These are phyloP conservation scores for Plantago ovata DNA, from an alignment of 257 asterid species.

Conservation along the genomic window DNA sequence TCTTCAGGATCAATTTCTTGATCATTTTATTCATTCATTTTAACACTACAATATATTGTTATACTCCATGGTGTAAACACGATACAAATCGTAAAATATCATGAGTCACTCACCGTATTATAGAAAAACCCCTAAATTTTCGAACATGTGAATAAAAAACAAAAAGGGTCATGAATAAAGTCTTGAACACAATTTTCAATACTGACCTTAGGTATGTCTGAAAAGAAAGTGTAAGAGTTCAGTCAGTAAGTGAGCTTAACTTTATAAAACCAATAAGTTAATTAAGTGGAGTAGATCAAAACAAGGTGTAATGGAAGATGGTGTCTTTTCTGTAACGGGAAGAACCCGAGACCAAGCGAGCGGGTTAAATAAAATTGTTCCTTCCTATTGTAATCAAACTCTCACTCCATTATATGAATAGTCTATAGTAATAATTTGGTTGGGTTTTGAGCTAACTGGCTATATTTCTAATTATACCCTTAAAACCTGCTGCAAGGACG, in stretches of 20 bases:
- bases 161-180: not conserved
- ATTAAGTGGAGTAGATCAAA: no score
- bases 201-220: conserved; percentile 11
- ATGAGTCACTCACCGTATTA: no score
- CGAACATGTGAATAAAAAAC: not conserved
- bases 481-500: conserved; percentile 15
- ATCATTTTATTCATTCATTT: no score
- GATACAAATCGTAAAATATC: no score
- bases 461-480: no score
- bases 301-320: conserved; percentile 20
- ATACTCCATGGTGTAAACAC: no score
- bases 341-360: conserved; percentile 58
- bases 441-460: conserved; percentile 48
- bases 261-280: not conserved
- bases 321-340: conserved; percentile 35
- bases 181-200: conserved; percentile 21
- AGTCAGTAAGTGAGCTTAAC: conserved; percentile 3
- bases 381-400: conserved; percentile 2
- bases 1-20: no score
- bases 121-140: not conserved
- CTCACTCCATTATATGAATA: no score
- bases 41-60: no score
- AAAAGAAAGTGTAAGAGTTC: not conserved
- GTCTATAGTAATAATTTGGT: conserved; percentile 34
- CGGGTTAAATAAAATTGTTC: conserved; percentile 30